phyloP scores from a whole-genome alignment of 2,329 filamentous ascomycete species.

The Fonsecaea pugnacius region DNA sequence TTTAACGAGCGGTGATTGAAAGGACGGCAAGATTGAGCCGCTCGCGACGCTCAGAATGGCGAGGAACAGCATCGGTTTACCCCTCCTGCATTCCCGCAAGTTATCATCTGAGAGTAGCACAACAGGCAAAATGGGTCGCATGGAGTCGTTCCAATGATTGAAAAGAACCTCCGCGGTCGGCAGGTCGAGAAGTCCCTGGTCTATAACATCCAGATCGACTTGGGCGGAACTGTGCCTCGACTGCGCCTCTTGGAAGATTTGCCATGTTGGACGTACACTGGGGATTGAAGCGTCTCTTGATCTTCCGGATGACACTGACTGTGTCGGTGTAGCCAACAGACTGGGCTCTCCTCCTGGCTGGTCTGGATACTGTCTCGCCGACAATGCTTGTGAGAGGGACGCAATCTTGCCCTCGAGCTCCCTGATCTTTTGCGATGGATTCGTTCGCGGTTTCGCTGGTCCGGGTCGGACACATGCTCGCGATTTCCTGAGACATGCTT shows the following conservation, averaged over 20 bases:
- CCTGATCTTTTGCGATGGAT: conserved; percentile 21
- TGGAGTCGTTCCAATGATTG: conserved; percentile 14
- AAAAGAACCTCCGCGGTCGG: conserved; percentile 22
- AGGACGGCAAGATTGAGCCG: conserved; percentile 21
- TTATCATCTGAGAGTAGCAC: not conserved
- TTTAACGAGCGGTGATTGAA: conserved; percentile 7
- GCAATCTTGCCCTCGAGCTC: conserved; percentile 25
- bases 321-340: not conserved
- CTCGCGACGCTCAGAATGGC: conserved; percentile 21
- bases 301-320: conserved; percentile 1
- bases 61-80: conserved; percentile 12
- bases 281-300: not conserved
- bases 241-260: too few relatives aligned
- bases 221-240: not conserved
- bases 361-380: conserved; percentile 16
- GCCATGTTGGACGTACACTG: not conserved
- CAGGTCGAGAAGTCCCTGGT: conserved; percentile 15
- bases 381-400: conserved; percentile 11
- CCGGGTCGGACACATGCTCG: conserved; percentile 46
- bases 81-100: not conserved
- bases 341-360: conserved; percentile 14
- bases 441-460: conserved; percentile 17
- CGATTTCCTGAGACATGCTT: conserved; percentile 78
- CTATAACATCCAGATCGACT: conserved; percentile 6
- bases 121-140: conserved; percentile 19